phyloP scores from a whole-genome alignment of 306 rosid genomes.

The Rosa lucieae region DNA sequence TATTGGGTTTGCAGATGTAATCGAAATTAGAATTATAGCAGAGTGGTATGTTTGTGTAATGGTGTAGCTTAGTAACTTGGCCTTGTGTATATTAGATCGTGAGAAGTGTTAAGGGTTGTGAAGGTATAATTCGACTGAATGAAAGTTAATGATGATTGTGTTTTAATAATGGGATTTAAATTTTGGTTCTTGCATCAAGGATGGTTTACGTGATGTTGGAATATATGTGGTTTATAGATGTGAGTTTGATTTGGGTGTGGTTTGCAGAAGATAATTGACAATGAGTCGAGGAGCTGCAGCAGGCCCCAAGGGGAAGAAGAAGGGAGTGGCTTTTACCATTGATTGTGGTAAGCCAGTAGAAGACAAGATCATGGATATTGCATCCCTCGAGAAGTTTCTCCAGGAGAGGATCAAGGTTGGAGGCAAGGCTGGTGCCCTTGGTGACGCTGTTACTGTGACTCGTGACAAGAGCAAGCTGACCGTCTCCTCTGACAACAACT shows the following conservation, averaged over 20 bases:
- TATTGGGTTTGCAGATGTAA: background rate
- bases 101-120: background rate
- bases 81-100: background rate
- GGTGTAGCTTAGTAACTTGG: background rate
- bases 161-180: background rate
- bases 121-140: background rate
- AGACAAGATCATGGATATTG: constrained; percentile 62
- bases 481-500: constrained; percentile 65
- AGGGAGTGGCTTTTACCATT: constrained; percentile 46
- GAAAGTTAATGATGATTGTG: too few relatives aligned
- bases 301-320: constrained; percentile 51
- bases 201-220: background rate
- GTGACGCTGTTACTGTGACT: constrained; percentile 64
- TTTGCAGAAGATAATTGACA: constrained; percentile 22
- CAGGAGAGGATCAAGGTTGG: constrained; percentile 63
- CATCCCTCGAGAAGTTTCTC: constrained; percentile 59
- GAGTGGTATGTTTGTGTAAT: background rate
- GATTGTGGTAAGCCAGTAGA: constrained; percentile 62
- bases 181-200: background rate
- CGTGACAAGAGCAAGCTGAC: constrained; percentile 78
- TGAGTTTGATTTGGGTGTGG: background rate
- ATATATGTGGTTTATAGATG: background rate
- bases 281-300: constrained; percentile 53
- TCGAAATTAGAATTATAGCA: background rate
- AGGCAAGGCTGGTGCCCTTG: constrained; percentile 78